A percentile compares a stretch with the other conserved stretches of the same genome.
phyloP scores from a whole-genome alignment of 305 asterid species.

The Solanum hybrid region DNA sequence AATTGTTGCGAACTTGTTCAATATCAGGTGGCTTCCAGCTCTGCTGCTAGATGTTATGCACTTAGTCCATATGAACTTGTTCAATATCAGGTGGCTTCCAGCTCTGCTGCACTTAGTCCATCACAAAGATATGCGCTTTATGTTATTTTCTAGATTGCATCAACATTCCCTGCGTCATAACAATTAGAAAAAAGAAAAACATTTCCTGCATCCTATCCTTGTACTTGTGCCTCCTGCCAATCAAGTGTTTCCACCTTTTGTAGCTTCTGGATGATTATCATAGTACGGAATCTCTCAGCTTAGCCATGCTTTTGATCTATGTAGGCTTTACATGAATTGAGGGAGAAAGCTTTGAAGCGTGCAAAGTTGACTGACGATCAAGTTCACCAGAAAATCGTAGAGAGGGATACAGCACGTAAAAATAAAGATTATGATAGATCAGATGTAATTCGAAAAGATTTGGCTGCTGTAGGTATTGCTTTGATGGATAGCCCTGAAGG shows the following conservation, averaged over 20 bases:
- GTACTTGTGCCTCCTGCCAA: neutral
- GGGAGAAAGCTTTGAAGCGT: slow-evolving; percentile 66
- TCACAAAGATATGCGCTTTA: neutral
- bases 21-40: neutral
- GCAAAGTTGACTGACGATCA: slow-evolving; percentile 65
- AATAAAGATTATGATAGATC: slow-evolving; percentile 81
- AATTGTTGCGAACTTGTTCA: neutral
- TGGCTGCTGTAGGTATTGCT: slow-evolving; percentile 75
- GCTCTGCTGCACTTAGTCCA: neutral
- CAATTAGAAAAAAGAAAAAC: neutral
- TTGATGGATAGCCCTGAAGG: slow-evolving; percentile 92
- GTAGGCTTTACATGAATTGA: slow-evolving; percentile 66
- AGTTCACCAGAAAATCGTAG: slow-evolving; percentile 56
- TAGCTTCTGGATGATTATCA: neutral
- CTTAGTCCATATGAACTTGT: neutral
- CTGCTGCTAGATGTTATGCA: neutral
- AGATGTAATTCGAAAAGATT: slow-evolving; percentile 59
- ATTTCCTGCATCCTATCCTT: neutral
- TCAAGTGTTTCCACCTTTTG: neutral
- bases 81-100: neutral
- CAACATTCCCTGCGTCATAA: neutral
- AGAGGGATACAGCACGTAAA: slow-evolving; percentile 59
- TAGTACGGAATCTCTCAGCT: neutral
- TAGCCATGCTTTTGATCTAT: neutral
- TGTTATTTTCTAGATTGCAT: neutral